These are phyloP conservation scores for Mercurialis annua DNA, from an alignment of 345 rosid species.

Conservation along the genomic window DNA sequence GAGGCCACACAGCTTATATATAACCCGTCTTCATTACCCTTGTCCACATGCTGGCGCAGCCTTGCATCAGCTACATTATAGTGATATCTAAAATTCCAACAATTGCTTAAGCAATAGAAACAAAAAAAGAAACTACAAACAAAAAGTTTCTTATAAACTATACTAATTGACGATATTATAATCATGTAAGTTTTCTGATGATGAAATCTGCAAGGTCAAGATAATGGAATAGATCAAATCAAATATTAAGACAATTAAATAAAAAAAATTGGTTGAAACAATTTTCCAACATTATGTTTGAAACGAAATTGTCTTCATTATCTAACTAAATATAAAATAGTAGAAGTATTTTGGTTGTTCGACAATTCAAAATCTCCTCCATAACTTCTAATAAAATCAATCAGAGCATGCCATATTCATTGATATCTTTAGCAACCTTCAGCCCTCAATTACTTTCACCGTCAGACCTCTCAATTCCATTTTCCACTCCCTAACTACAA, in stretches of 20 bases:
- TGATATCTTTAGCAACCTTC: background rate
- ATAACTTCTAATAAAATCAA: background rate
- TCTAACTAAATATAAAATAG: background rate
- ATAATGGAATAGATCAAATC: background rate
- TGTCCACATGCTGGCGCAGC: constrained; percentile 33
- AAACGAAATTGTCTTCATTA: background rate
- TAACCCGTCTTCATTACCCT: constrained; percentile 76
- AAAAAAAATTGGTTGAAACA: background rate
- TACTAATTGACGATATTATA: background rate
- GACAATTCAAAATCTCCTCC: background rate
- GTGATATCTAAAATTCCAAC: constrained; percentile 24
- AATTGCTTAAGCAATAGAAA: background rate
- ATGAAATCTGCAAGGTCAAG: too few species aligned
- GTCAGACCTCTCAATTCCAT: background rate
- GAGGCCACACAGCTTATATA: constrained; percentile 89
- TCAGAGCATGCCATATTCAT: background rate
- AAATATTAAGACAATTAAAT: background rate
- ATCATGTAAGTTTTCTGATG: background rate
- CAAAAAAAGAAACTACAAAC: background rate
- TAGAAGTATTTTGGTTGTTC: background rate
- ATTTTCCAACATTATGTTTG: too few species aligned
- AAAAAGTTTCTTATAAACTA: background rate
- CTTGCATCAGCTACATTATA: constrained; percentile 36
- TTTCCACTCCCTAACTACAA: background rate
- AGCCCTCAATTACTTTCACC: background rate